Conservation (phyloP, 768 basidiomycete species). For the Leccinum barrowsii region DNA sequence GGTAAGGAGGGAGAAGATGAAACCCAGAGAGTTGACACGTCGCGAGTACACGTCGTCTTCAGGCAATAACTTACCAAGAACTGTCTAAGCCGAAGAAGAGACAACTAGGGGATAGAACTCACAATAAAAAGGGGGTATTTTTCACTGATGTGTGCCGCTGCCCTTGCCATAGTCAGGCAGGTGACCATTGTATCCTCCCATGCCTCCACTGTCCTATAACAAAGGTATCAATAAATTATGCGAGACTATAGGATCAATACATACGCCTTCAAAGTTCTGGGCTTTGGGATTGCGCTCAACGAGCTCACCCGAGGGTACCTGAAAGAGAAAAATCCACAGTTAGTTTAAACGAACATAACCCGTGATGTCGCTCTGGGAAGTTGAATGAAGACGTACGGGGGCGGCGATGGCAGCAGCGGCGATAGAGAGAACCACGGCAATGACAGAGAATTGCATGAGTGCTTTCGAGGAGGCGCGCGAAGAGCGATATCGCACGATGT, state of each 20-base stretch:
- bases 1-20: not conserved
- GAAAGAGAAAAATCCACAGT: not conserved
- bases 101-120: not conserved
- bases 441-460: conserved; percentile 2
- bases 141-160: not conserved
- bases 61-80: not conserved
- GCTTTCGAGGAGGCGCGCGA: not conserved
- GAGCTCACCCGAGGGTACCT: not conserved
- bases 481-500: not conserved
- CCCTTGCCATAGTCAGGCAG: too few relatives aligned
- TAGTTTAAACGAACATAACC: not conserved
- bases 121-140: not conserved
- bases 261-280: not conserved
- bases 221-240: not conserved
- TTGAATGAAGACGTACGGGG: not conserved
- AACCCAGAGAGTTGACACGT: not conserved
- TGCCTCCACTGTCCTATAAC: not conserved
- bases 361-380: not conserved
- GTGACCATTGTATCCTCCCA: not conserved
- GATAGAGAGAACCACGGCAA: not conserved
- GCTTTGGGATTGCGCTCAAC: not conserved
- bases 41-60: not conserved
- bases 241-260: not conserved
- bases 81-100: not conserved
- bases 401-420: not conserved